These are phyloP conservation scores for Cutaneotrichosporon spelunceum DNA, from an alignment of 1,284 basidiomycete genomes.

Conservation along the genomic window DNA sequence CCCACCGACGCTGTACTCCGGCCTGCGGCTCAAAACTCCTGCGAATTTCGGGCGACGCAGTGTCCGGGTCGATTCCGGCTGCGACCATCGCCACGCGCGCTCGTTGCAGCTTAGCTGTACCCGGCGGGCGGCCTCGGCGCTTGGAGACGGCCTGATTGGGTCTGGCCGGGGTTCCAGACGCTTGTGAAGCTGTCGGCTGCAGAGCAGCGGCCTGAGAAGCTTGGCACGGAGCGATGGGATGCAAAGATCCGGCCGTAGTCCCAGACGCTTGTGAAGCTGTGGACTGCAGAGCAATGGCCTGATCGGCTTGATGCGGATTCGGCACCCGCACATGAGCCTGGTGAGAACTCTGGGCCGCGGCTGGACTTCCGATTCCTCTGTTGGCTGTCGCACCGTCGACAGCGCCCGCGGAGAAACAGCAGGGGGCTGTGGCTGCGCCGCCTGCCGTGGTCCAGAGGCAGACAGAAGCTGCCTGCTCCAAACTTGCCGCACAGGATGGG, in stretches of 20 bases:
- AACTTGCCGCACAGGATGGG: background rate
- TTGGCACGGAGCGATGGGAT: no score
- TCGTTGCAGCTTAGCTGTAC: background rate
- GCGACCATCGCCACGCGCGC: background rate
- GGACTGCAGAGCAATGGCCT: no score
- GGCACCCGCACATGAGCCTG: background rate
- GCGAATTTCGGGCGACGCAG: background rate
- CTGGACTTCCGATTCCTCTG: background rate
- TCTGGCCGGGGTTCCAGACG: no score
- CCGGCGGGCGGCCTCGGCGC: no score
- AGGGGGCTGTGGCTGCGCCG: background rate
- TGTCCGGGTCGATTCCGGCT: background rate
- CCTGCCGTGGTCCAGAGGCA: background rate
- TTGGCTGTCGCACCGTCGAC: background rate
- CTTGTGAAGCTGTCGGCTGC: no score
- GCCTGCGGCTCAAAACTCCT: background rate
- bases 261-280: no score
- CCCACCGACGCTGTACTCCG: background rate
- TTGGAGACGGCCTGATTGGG: no score
- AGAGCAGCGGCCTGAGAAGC: no score
- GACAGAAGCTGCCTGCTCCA: slow-evolving; percentile 3
- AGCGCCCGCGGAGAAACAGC: background rate
- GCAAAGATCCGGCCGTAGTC: no score
- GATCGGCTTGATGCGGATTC: no score
- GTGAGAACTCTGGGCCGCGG: background rate